Conservation (phyloP, 2,329 filamentous ascomycete species). For the Colletotrichum liriopes region DNA sequence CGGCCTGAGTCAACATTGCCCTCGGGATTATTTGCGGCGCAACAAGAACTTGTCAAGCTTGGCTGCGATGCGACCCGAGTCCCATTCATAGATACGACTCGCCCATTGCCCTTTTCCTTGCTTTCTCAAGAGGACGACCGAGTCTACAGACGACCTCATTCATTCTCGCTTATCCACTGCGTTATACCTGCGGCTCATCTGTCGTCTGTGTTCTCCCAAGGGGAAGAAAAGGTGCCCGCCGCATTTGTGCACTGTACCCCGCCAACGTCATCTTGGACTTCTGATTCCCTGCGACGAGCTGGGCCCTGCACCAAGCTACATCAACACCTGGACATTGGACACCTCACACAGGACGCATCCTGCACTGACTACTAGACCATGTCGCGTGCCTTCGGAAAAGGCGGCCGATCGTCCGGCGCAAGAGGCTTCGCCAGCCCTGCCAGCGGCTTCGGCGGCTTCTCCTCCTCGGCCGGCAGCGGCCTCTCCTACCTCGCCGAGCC, state of each 20-base stretch:
- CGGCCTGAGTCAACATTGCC: conserved; percentile 40
- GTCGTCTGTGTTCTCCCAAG: background rate
- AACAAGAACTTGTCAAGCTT: conserved; percentile 1
- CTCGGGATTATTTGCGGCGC: conserved; percentile 1
- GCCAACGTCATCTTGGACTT: conserved; percentile 41
- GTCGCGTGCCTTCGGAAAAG: conserved; percentile 42
- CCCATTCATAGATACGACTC: conserved; percentile 9
- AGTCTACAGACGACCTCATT: background rate
- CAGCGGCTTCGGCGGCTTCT: conserved; percentile 59
- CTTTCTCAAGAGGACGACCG: background rate
- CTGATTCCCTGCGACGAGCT: conserved; percentile 11
- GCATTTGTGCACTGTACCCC: conserved; percentile 34
- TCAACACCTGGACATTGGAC: background rate
- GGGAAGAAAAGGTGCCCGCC: background rate
- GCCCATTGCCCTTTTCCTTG: background rate
- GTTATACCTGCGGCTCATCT: background rate
- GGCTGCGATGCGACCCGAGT: conserved; percentile 18
- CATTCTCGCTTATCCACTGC: background rate
- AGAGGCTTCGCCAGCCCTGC: conserved; percentile 37
- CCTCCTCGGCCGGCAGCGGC: conserved; percentile 60
- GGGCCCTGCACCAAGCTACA: conserved; percentile 5
- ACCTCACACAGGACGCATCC: background rate
- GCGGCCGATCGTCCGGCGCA: conserved; percentile 35
- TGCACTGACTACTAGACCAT: conserved; percentile 24
- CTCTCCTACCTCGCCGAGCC: conserved; percentile 92